A percentile compares a stretch with the other conserved stretches of the same genome.
Conservation (phyloP, 306 rosid genomes). For the Alnus glutinosa region DNA sequence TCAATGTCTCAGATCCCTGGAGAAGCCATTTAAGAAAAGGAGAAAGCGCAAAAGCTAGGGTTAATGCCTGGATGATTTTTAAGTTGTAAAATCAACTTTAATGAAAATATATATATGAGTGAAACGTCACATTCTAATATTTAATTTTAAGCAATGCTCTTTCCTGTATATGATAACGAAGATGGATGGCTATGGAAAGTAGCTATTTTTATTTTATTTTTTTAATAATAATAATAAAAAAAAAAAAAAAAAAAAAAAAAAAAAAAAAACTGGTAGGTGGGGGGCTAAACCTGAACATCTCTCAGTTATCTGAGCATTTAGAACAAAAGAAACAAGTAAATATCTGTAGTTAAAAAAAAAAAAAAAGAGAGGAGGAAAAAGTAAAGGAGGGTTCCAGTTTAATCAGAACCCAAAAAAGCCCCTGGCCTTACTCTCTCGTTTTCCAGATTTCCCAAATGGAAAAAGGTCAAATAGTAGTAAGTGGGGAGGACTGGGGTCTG, state of each 20-base stretch:
- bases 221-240: too few relatives aligned
- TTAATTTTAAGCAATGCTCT: background rate
- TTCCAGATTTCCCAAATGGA: constrained; percentile 35
- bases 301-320: background rate
- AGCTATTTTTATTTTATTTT: too few relatives aligned
- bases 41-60: background rate
- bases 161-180: background rate
- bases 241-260: too few relatives aligned
- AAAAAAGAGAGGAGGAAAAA: background rate
- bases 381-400: constrained; percentile 12
- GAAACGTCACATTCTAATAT: background rate
- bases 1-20: background rate
- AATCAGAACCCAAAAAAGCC: constrained; percentile 22
- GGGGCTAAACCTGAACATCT: background rate
- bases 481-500: constrained; percentile 54
- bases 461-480: constrained; percentile 60
- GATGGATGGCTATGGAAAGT: too few relatives aligned
- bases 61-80: background rate
- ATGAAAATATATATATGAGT: background rate
- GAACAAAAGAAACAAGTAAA: constrained; percentile 15
- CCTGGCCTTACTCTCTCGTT: constrained; percentile 26
- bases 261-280: too few relatives aligned
- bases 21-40: constrained; percentile 9
- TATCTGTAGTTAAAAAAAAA: constrained; percentile 17
- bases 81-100: background rate